Evolutionary conservation across 2,329 filamentous ascomycete genomes (phyloP).

Genomic region (Paracamarosporium sp.): DNA sequence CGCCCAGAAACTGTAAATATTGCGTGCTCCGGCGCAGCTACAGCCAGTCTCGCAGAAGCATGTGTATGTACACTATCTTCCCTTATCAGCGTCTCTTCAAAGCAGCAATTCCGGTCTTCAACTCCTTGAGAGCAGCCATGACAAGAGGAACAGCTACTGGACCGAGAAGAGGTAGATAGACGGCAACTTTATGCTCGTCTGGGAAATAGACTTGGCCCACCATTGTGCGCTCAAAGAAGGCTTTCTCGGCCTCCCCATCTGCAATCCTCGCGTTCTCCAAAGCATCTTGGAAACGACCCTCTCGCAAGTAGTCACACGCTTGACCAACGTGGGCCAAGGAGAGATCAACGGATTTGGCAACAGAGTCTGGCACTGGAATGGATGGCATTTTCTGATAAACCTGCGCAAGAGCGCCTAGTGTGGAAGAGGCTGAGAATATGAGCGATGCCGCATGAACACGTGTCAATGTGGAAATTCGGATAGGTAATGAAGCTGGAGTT

Average conservation of each 20-base stretch:
- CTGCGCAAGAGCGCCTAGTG: constrained; percentile 88
- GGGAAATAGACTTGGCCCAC: constrained; percentile 98
- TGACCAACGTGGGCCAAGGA: constrained; percentile 79
- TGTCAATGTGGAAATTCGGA: constrained; percentile 82
- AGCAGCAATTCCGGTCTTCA: constrained; percentile 60
- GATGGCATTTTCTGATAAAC: constrained; percentile 80
- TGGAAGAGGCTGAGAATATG: constrained; percentile 87
- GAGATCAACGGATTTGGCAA: constrained; percentile 83
- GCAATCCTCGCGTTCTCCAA: constrained; percentile 83
- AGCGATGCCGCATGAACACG: constrained; percentile 87
- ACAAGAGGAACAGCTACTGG: constrained; percentile 89
- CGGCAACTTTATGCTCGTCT: constrained; percentile 96
- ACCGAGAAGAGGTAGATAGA: constrained; percentile 89
- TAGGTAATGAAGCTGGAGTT: constrained; percentile 76
- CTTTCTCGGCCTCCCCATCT: constrained; percentile 86
- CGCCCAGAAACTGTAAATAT: too few species aligned
- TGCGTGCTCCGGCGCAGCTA: neutral
- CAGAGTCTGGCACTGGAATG: constrained; percentile 87
- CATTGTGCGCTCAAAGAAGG: constrained; percentile 99
- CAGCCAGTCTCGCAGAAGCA: neutral
- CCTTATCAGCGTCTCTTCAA: neutral
- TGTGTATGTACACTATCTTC: constrained; percentile 1
- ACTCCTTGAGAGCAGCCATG: constrained; percentile 82
- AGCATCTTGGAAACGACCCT: constrained; percentile 68
- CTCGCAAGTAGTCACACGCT: constrained; percentile 74